Percentiles rank a stretch among this genome's conserved stretches.
phyloP scores from a whole-genome alignment of 78 protist species.

The Polysphondylium violaceum region DNA sequence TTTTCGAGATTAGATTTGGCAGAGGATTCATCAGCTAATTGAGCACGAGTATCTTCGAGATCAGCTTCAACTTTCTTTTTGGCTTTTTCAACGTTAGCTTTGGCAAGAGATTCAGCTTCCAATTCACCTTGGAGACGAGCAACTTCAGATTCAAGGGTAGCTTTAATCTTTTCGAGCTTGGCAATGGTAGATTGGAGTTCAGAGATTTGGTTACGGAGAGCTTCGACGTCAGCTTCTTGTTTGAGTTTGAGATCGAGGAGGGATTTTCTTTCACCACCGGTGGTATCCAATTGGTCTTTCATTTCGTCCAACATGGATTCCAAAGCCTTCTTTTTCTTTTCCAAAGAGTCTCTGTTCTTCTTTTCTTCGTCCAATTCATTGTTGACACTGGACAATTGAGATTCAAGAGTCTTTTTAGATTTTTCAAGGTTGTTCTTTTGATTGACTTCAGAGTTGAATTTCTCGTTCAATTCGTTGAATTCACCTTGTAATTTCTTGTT shows the following conservation, averaged over 20 bases:
- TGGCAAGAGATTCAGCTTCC: conserved; percentile 45
- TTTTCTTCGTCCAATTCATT: conserved; percentile 72
- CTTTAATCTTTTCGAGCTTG: conserved; percentile 68
- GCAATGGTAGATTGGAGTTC: conserved; percentile 69
- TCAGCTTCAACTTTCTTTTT: conserved; percentile 81
- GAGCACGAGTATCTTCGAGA: conserved; percentile 55
- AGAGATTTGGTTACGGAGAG: conserved; percentile 67
- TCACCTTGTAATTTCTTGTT: conserved; percentile 82
- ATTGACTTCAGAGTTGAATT: conserved; percentile 59
- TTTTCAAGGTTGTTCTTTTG: conserved; percentile 44
- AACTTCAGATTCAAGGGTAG: conserved; percentile 78
- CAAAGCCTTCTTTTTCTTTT: conserved; percentile 77
- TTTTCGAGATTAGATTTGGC: conserved; percentile 55
- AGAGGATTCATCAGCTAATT: conserved; percentile 44
- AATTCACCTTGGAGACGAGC: conserved; percentile 61
- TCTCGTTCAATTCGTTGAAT: conserved; percentile 60
- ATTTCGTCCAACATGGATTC: conserved; percentile 66
- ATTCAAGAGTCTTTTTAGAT: conserved; percentile 62
- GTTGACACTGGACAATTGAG: conserved; percentile 51
- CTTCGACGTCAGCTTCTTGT: conserved; percentile 72
- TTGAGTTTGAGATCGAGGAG: conserved; percentile 67
- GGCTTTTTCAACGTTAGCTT: conserved; percentile 68
- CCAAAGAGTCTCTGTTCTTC: conserved; percentile 57
- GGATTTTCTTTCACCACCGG: conserved; percentile 82
- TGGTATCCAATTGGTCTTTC: conserved; percentile 68